Evolutionary conservation across 2,329 filamentous ascomycete genomes (phyloP).

Genomic region (Zarea fungicola): DNA sequence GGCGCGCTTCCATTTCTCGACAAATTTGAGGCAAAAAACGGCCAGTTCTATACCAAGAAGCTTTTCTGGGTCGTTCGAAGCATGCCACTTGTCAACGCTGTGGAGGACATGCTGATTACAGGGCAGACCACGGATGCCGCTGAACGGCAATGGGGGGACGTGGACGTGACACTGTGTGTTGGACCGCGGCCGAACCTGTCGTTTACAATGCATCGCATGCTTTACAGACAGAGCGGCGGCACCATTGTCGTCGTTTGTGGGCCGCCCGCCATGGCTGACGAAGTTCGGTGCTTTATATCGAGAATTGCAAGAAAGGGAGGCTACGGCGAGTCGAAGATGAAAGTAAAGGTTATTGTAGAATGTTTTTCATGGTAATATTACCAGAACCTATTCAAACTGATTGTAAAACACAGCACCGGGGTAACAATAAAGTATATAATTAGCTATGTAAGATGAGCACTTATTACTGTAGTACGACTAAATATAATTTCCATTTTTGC

Average conservation of each 20-base stretch:
- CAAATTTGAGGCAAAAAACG: background rate
- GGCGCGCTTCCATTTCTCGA: slow-evolving; percentile 22
- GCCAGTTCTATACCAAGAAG: slow-evolving; percentile 13
- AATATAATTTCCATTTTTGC: no score
- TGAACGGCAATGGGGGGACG: slow-evolving; percentile 13
- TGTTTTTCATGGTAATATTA: slow-evolving; percentile 14
- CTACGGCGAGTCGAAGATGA: slow-evolving; percentile 7
- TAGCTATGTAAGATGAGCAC: no score
- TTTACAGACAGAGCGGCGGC: slow-evolving; percentile 13
- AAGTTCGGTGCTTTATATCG: slow-evolving; percentile 16
- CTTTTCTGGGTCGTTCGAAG: slow-evolving; percentile 19
- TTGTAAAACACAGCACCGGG: no score
- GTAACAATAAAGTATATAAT: no score
- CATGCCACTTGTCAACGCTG: slow-evolving; percentile 17
- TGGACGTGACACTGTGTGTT: slow-evolving; percentile 17
- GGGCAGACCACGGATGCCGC: background rate
- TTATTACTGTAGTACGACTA: no score
- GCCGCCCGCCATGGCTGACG: slow-evolving; percentile 19
- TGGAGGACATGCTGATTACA: slow-evolving; percentile 15
- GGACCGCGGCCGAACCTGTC: slow-evolving; percentile 15
- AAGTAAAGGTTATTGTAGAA: slow-evolving; percentile 14
- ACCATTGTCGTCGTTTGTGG: slow-evolving; percentile 21
- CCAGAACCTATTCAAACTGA: no score
- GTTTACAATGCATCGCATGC: slow-evolving; percentile 13
- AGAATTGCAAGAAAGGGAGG: slow-evolving; percentile 11